Evolutionary conservation across 148 eudicot species (phyloP).

Genomic region (Heliosperma pusillum): DNA sequence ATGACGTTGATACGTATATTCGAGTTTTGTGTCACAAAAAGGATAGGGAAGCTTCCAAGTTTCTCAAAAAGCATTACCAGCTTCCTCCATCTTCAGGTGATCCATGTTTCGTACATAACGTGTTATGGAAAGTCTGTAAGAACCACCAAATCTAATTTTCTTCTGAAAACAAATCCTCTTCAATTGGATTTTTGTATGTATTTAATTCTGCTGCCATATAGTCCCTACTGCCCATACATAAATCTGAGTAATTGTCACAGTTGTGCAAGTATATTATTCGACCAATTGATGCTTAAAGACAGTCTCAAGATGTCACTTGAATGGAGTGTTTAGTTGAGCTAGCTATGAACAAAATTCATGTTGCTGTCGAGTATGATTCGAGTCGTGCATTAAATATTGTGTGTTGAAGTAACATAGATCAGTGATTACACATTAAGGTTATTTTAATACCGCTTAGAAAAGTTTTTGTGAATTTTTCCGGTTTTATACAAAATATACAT

Average conservation of each 20-base stretch:
- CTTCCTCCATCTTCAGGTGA: conserved; percentile 90
- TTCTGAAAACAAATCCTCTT: neutral
- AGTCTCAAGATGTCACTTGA: neutral
- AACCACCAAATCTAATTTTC: neutral
- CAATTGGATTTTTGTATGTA: neutral
- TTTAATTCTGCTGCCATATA: neutral
- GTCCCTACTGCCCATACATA: neutral
- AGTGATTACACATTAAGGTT: too few relatives aligned
- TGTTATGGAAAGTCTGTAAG: neutral
- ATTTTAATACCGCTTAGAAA: too few relatives aligned
- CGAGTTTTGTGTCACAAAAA: conserved; percentile 88
- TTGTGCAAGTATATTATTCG: neutral
- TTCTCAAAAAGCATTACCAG: conserved; percentile 63
- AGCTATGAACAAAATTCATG: neutral
- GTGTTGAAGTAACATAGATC: too few relatives aligned
- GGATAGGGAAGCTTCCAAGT: conserved; percentile 75
- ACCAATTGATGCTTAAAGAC: neutral
- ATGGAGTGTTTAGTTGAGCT: neutral
- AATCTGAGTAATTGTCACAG: neutral
- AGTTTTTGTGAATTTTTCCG: too few relatives aligned
- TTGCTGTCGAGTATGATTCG: neutral
- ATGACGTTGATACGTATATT: conserved; percentile 69
- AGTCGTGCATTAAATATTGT: neutral
- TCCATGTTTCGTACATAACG: conserved; percentile 1
- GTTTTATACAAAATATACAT: neutral